A percentile compares a stretch with the other conserved stretches of the same genome.
phyloP scores from a whole-genome alignment of 768 basidiomycete genomes.

The Boletus subcaerulescens region DNA sequence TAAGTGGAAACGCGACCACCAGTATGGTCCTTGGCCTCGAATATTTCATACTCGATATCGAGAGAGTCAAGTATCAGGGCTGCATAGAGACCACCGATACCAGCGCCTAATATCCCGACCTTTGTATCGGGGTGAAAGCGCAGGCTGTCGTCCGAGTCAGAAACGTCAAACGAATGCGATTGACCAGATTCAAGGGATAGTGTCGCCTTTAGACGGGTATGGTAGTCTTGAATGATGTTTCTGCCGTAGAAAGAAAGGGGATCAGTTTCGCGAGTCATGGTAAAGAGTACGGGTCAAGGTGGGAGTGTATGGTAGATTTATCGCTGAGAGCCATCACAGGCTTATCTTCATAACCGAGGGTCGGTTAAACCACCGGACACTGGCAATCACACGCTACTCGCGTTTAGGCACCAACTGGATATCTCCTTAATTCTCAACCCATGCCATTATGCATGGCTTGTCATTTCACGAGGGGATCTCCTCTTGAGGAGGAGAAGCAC shows the following conservation, averaged over 20 bases:
- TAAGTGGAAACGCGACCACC: constrained; percentile 48
- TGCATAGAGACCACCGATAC: constrained; percentile 37
- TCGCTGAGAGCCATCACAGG: too few species aligned
- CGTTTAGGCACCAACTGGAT: too few species aligned
- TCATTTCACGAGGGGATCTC: too few species aligned
- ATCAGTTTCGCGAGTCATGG: constrained; percentile 1
- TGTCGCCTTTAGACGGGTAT: background rate
- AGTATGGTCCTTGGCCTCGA: constrained; percentile 39
- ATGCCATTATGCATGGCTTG: too few species aligned
- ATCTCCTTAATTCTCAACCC: too few species aligned
- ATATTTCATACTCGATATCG: constrained; percentile 42
- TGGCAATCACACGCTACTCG: too few species aligned
- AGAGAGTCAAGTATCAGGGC: constrained; percentile 45
- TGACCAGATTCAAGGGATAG: background rate
- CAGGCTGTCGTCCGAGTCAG: background rate
- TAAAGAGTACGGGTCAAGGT: too few species aligned
- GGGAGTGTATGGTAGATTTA: too few species aligned
- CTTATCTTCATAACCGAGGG: too few species aligned
- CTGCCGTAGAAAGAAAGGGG: constrained; percentile 8
- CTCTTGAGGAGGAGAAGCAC: too few species aligned
- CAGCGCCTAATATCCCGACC: constrained; percentile 23
- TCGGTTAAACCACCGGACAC: too few species aligned
- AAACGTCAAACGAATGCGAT: background rate
- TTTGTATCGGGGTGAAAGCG: background rate
- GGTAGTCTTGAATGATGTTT: constrained; percentile 11